Conservation (phyloP, 2,329 filamentous ascomycete genomes). For the Aspergillus fructus region DNA sequence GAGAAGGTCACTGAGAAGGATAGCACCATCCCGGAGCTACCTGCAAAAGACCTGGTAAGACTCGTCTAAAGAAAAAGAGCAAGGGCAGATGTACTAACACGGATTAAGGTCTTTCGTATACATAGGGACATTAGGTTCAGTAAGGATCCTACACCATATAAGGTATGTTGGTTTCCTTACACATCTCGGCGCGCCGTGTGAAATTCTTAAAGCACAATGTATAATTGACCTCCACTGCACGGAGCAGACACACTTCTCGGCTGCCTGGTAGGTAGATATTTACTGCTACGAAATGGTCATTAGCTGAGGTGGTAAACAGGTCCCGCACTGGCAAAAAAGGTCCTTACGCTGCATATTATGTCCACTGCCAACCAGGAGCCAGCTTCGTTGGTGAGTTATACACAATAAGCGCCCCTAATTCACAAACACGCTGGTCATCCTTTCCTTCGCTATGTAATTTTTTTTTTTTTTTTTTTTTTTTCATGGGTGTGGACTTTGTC, state of each 20-base stretch:
- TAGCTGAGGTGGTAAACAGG: constrained; percentile 41
- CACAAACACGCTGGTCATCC: background rate
- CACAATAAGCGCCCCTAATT: background rate
- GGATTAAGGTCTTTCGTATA: constrained; percentile 69
- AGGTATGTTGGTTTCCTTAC: constrained; percentile 53
- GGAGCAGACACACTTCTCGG: constrained; percentile 72
- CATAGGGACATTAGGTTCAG: constrained; percentile 84
- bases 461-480: background rate
- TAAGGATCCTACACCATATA: constrained; percentile 83
- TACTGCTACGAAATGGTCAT: constrained; percentile 7
- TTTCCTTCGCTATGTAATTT: background rate
- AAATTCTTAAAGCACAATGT: background rate
- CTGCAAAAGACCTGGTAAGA: constrained; percentile 73
- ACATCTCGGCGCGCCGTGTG: background rate
- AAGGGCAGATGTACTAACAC: constrained; percentile 12
- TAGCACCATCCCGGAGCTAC: constrained; percentile 80
- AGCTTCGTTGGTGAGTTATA: constrained; percentile 67
- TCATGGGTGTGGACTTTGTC: background rate
- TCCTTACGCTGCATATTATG: constrained; percentile 83
- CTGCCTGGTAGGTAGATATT: constrained; percentile 62
- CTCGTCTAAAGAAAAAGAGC: background rate
- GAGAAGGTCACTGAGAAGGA: constrained; percentile 70
- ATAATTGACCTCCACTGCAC: constrained; percentile 22
- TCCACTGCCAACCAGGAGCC: constrained; percentile 72
- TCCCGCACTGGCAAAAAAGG: constrained; percentile 85